Conservation (phyloP, 306 rosid genomes). For the Glycyrrhiza uralensis region DNA sequence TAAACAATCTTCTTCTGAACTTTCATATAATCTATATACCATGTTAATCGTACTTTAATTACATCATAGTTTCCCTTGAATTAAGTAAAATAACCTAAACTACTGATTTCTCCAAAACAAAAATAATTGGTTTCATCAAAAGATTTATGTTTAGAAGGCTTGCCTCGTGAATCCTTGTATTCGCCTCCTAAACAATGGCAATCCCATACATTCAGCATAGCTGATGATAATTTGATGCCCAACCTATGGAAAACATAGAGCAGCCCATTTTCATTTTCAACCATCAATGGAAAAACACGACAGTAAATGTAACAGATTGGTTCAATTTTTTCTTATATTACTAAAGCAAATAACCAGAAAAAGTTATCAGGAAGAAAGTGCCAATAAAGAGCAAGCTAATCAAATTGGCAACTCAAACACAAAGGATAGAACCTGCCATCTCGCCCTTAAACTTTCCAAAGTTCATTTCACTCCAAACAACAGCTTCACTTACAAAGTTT, state of each 20-base stretch:
- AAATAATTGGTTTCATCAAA: conserved; percentile 30
- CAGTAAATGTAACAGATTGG: background rate
- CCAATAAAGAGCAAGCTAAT: background rate
- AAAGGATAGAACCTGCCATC: background rate
- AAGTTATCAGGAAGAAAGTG: background rate
- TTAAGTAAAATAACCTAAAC: conserved; percentile 4
- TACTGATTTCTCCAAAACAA: conserved; percentile 24
- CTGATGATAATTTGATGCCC: conserved; percentile 89
- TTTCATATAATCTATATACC: background rate
- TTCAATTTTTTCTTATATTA: background rate
- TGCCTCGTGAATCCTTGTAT: conserved; percentile 96
- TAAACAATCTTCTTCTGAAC: background rate
- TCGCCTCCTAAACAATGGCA: conserved; percentile 89
- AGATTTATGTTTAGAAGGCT: conserved; percentile 43
- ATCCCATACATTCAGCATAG: conserved; percentile 95
- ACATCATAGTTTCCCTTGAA: background rate
- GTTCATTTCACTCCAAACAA: background rate
- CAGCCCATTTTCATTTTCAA: background rate
- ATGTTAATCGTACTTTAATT: background rate
- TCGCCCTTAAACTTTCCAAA: background rate
- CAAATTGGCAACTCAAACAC: conserved; percentile 3
- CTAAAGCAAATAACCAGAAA: too few species aligned
- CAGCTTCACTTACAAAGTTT: background rate
- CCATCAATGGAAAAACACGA: conserved; percentile 6
- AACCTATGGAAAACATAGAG: conserved; percentile 58